These are phyloP conservation scores for Sphaerobolus stellatus DNA, from an alignment of 1,284 basidiomycete genomes.

Conservation along the genomic window DNA sequence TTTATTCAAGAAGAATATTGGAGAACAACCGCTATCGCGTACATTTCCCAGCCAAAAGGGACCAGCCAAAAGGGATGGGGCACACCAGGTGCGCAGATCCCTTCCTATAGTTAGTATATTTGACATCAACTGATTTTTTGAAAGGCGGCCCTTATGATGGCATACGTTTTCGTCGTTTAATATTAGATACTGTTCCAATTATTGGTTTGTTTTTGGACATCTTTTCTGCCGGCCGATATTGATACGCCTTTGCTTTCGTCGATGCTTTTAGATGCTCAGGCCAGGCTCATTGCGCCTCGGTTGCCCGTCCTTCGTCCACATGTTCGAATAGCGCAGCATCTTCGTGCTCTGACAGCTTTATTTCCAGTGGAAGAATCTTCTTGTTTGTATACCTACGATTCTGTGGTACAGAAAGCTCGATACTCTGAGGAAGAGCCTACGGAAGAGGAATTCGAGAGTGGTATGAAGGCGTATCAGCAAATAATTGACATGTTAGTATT, in stretches of 20 bases:
- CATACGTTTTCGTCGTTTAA: constrained; percentile 58
- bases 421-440: constrained; percentile 63
- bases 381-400: constrained; percentile 67
- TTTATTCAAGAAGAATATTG: constrained; percentile 80
- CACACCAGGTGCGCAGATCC: constrained; percentile 52
- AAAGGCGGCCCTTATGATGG: constrained; percentile 62
- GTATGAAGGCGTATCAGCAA: constrained; percentile 61
- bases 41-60: constrained; percentile 73
- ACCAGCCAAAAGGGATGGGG: constrained; percentile 81
- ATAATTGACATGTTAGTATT: constrained; percentile 54
- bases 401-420: constrained; percentile 73
- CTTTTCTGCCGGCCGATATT: background rate
- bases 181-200: constrained; percentile 63
- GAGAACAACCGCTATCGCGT: constrained; percentile 72
- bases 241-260: background rate
- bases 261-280: constrained; percentile 51
- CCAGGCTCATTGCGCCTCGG: constrained; percentile 62
- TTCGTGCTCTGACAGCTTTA: constrained; percentile 69
- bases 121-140: constrained; percentile 4
- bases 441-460: constrained; percentile 67
- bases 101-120: constrained; percentile 1
- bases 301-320: constrained; percentile 61
- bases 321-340: constrained; percentile 70
- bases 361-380: constrained; percentile 54
- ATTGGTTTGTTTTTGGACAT: constrained; percentile 50